Percentiles rank a stretch among this genome's conserved stretches.
phyloP scores from a whole-genome alignment of 139 green algal genomes.

The Eudorina sp. region DNA sequence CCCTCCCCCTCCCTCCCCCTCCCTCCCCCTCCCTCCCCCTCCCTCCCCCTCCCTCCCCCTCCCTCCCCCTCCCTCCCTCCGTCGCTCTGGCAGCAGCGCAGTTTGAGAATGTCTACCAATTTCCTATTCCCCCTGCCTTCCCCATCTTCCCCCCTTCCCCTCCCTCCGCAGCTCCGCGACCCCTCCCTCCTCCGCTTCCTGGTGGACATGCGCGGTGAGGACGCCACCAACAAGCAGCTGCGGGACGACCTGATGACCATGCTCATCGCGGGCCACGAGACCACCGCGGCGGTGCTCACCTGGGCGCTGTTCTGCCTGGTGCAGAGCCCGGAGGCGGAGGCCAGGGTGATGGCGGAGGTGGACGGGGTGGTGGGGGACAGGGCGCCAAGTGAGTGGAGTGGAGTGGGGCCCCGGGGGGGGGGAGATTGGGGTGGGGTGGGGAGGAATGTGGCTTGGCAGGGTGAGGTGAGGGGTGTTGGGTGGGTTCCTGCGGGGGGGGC shows the following conservation, averaged over 20 bases:
- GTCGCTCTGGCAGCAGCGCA: too few species aligned
- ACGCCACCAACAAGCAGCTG: slow-evolving; percentile 91
- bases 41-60: not conserved
- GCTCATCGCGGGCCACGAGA: slow-evolving; percentile 93
- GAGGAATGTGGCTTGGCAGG: not conserved
- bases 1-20: too few species aligned
- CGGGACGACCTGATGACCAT: slow-evolving; percentile 97
- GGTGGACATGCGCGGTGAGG: slow-evolving; percentile 96
- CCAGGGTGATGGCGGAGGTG: slow-evolving; percentile 75
- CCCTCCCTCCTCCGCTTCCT: slow-evolving; percentile 96
- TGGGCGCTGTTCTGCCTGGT: slow-evolving; percentile 88
- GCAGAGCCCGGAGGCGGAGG: slow-evolving; percentile 73
- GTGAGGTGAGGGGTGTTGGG: not conserved
- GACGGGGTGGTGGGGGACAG: slow-evolving; percentile 79
- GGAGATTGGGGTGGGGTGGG: not conserved
- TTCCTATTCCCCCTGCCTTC: not conserved
- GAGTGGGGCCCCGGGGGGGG: not conserved
- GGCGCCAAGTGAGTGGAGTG: slow-evolving; percentile 60
- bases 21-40: too few species aligned
- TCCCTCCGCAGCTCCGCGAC: slow-evolving; percentile 91
- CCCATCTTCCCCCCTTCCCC: not conserved
- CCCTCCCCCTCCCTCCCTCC: not conserved
- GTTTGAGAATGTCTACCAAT: too few species aligned
- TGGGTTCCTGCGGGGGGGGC: too few species aligned
- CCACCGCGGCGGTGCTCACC: slow-evolving; percentile 94